Conservation (phyloP, 2,329 filamentous ascomycete species). For the Xylariales sp. region DNA sequence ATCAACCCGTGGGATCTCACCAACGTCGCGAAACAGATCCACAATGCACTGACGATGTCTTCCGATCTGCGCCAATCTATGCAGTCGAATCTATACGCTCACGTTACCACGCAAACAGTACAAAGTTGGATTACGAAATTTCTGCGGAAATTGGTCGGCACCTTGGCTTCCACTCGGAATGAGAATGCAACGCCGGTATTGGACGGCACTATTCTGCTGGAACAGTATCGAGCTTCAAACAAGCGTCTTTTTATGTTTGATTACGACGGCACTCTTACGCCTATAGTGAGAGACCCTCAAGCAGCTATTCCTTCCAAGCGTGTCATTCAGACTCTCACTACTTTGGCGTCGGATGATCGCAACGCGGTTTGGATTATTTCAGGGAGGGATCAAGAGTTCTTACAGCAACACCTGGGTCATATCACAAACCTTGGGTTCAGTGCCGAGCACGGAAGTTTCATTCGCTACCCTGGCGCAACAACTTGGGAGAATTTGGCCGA, state of each 20-base stretch:
- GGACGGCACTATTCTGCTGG: constrained; percentile 77
- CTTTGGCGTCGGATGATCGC: constrained; percentile 79
- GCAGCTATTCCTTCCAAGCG: constrained; percentile 88
- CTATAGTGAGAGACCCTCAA: constrained; percentile 91
- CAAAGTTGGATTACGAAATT: constrained; percentile 87
- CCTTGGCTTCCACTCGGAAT: constrained; percentile 80
- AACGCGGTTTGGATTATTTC: constrained; percentile 99
- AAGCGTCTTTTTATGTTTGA: constrained; percentile 98
- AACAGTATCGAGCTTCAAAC: constrained; percentile 77
- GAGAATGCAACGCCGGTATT: constrained; percentile 83
- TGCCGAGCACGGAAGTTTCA: constrained; percentile 96
- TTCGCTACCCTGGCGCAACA: constrained; percentile 79
- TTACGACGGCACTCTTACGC: constrained; percentile 96
- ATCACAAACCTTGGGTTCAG: constrained; percentile 91
- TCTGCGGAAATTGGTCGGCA: constrained; percentile 80
- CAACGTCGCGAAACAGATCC: constrained; percentile 85
- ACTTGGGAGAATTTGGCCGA: constrained; percentile 92
- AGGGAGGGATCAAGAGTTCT: constrained; percentile 90
- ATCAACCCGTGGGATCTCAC: constrained; percentile 96
- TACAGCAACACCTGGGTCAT: constrained; percentile 92
- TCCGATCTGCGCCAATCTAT: constrained; percentile 72
- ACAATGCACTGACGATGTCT: constrained; percentile 82
- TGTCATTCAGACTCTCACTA: constrained; percentile 82
- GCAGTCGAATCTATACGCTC: constrained; percentile 80
- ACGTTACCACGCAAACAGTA: constrained; percentile 87